Percentiles rank a stretch among this genome's conserved stretches.
Evolutionary conservation across 2,329 filamentous ascomycete species (phyloP).

Genomic region (Fusarium neocosmosporiellum): DNA sequence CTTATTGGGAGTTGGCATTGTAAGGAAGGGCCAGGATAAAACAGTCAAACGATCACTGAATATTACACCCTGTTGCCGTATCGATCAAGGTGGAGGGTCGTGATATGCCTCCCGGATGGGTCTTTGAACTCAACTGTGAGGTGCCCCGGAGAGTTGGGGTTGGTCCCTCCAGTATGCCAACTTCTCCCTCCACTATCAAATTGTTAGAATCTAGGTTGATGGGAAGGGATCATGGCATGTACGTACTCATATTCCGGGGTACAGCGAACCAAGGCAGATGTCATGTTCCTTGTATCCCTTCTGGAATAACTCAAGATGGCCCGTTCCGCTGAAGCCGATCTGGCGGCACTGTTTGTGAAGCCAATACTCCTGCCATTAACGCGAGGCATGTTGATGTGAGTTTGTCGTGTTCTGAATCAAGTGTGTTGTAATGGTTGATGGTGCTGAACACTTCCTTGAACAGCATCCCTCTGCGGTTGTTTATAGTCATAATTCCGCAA

Average conservation of each 20-base stretch:
- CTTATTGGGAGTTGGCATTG: too few species aligned
- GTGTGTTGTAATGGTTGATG: background rate
- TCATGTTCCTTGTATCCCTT: background rate
- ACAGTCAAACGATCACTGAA: background rate
- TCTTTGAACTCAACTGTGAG: background rate
- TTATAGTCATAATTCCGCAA: background rate
- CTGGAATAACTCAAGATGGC: background rate
- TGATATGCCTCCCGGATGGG: background rate
- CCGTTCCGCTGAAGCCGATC: background rate
- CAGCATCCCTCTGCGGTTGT: background rate
- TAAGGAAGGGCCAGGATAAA: too few species aligned
- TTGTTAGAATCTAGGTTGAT: background rate
- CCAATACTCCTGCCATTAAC: too few species aligned
- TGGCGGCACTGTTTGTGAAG: background rate
- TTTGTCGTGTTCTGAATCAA: background rate
- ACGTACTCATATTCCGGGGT: background rate
- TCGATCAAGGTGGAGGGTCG: background rate
- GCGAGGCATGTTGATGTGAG: background rate
- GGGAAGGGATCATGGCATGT: too few species aligned
- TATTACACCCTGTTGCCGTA: background rate
- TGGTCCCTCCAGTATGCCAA: background rate
- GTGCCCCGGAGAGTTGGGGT: background rate
- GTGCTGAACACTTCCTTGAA: background rate
- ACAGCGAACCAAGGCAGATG: background rate
- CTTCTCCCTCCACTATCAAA: background rate